Evolutionary conservation across 2,329 filamentous ascomycete genomes (phyloP).

Genomic region (Botrytis elliptica): DNA sequence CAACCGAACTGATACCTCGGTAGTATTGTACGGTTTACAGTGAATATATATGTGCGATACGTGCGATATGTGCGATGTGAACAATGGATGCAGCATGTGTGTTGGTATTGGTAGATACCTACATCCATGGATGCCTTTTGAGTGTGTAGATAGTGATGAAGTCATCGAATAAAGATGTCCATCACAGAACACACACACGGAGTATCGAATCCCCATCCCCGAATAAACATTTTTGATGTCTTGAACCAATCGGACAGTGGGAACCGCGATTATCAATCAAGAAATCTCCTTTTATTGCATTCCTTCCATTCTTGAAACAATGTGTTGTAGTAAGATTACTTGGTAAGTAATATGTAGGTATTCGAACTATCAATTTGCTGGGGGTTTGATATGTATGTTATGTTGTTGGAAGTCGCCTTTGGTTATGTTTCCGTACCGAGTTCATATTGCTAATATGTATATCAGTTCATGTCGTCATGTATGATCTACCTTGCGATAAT

Average conservation of each 20-base stretch:
- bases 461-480: constrained; percentile 1
- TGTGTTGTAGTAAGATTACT: background rate
- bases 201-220: background rate
- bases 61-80: background rate
- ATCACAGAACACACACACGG: background rate
- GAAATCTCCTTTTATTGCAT: background rate
- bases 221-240: background rate
- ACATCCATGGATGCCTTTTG: background rate
- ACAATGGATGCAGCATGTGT: background rate
- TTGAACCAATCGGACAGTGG: background rate
- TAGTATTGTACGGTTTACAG: background rate
- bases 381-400: background rate
- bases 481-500: background rate
- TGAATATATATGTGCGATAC: background rate
- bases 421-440: background rate
- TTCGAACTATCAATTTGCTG: background rate
- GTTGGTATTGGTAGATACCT: background rate
- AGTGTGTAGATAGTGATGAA: background rate
- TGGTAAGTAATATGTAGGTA: background rate
- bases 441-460: background rate
- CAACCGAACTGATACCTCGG: background rate
- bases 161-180: background rate
- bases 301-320: constrained; percentile 9
- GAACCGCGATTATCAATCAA: constrained; percentile 5
- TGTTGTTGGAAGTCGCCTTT: background rate